Conservation (phyloP, 805 yeast species). For the Cyberlindnera suaveolens region DNA sequence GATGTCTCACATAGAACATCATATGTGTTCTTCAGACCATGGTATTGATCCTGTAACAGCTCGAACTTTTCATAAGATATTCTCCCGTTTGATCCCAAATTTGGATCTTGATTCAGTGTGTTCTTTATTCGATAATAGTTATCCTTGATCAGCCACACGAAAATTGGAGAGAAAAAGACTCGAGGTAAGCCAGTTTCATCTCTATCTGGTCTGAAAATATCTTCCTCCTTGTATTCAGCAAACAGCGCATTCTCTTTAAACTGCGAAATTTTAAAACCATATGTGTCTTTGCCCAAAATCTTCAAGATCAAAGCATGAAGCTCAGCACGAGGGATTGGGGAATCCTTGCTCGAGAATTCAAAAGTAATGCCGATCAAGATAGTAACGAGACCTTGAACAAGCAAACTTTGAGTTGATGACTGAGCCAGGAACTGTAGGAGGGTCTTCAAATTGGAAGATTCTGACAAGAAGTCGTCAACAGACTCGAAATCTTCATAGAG, state of each 20-base stretch:
- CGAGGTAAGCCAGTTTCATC: conserved; percentile 87
- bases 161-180: conserved; percentile 62
- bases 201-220: conserved; percentile 42
- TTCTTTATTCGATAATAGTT: conserved; percentile 61
- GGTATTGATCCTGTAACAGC: conserved; percentile 24
- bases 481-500: conserved; percentile 71
- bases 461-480: conserved; percentile 67
- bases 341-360: conserved; percentile 63
- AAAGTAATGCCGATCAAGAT: conserved; percentile 70
- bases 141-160: conserved; percentile 62
- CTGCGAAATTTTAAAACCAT: conserved; percentile 63
- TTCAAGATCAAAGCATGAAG: conserved; percentile 57
- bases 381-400: conserved; percentile 69
- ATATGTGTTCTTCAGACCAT: conserved; percentile 32
- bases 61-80: conserved; percentile 52
- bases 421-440: conserved; percentile 60
- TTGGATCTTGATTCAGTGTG: conserved; percentile 71
- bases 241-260: conserved; percentile 56
- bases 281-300: conserved; percentile 77
- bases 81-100: conserved; percentile 59
- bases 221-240: conserved; percentile 47
- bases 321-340: conserved; percentile 52
- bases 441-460: conserved; percentile 58
- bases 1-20: conserved; percentile 28
- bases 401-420: conserved; percentile 41